Base-by-base conservation (phyloP, 257 asterid species). In the Nicotiana tomentosiformis region DNA sequence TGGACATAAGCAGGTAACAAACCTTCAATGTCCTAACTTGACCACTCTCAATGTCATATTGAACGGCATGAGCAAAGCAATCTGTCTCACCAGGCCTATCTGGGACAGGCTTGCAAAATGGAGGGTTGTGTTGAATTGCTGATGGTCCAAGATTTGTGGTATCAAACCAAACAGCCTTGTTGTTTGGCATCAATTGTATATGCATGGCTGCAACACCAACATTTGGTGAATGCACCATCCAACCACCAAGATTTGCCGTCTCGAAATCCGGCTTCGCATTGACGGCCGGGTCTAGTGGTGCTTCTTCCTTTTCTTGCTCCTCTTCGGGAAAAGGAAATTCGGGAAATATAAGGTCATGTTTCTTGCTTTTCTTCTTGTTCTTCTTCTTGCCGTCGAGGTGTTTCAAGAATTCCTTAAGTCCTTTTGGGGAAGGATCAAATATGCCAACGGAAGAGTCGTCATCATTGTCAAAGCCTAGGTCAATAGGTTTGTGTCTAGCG, bases 141-240 rank as follows among this genome's bases (percentile, higher is more conserved):
- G 98, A 96, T 30, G 90, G 84, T 4, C 98, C 99, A 16, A 93
- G 95, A 58, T 91, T 88, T 0, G 93, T 90, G 1, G 99, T 92
- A 26, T 96, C 99, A 66, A 26, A 92, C 98, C 97, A 94, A 0
- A 92, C 88, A 3, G 86, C 94, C 86, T 91, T 96, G 56, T 89
- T 88, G 51, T 90, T 90, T 9, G 95, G 98, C 97, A 94, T 86
- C 83, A 96, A 81, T 15, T 96, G 98, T 66, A 93, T 62, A 61
- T 96, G 98, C 98, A 96, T 96, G 65, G 97, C 97, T 0, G 97
- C 58, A 64, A 96, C 98, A 0, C 98, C 98, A 0, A 93, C 85
- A 86, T 93, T 90, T 58, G 78, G 55, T 10, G 84, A 83, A 66
- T 90, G 88, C 3, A 96, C 12, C 84, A 30, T 77, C 98, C 98